Percentiles rank a stretch among this genome's conserved stretches.
These are phyloP conservation scores for Citrullus colocynthis DNA, from an alignment of 306 rosid species.

Conservation along the genomic window DNA sequence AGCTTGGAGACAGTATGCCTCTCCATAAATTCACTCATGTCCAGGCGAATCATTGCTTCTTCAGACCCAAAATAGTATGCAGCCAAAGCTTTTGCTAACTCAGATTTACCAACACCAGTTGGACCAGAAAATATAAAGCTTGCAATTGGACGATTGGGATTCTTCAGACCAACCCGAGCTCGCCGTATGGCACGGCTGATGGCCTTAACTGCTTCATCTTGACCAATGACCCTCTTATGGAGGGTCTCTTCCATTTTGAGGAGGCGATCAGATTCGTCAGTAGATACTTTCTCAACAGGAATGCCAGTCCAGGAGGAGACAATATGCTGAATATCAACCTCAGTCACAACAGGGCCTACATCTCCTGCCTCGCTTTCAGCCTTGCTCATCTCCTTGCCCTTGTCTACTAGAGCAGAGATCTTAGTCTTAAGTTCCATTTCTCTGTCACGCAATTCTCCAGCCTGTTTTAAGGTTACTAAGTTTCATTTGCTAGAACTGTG, in stretches of 20 bases:
- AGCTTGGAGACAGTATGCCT: conserved; percentile 92
- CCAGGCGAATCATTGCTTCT: conserved; percentile 96
- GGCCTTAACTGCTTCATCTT: conserved; percentile 91
- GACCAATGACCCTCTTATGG: conserved; percentile 77
- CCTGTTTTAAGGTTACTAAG: conserved; percentile 29
- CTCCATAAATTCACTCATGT: conserved; percentile 98
- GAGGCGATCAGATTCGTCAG: conserved; percentile 90
- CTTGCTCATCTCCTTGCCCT: conserved; percentile 93
- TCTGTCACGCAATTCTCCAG: conserved; percentile 83
- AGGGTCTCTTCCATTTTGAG: conserved; percentile 97
- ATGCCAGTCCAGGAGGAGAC: conserved; percentile 93
- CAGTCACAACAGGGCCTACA: conserved; percentile 71
- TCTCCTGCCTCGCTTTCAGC: conserved; percentile 95
- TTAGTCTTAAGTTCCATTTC: conserved; percentile 93
- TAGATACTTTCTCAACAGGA: conserved; percentile 89
- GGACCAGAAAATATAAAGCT: conserved; percentile 98
- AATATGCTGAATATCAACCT: conserved; percentile 82
- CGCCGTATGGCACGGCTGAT: conserved; percentile 89
- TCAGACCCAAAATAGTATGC: conserved; percentile 91
- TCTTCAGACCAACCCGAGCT: conserved; percentile 90
- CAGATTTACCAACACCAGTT: conserved; percentile 97
- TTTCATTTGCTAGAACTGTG: neutral
- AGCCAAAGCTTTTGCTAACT: conserved; percentile 83
- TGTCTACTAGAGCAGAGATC: conserved; percentile 63
- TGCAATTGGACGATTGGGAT: conserved; percentile 91